These are phyloP conservation scores for Coleophoma eucalyptorum DNA, from an alignment of 2,329 filamentous ascomycete species.

Conservation along the genomic window DNA sequence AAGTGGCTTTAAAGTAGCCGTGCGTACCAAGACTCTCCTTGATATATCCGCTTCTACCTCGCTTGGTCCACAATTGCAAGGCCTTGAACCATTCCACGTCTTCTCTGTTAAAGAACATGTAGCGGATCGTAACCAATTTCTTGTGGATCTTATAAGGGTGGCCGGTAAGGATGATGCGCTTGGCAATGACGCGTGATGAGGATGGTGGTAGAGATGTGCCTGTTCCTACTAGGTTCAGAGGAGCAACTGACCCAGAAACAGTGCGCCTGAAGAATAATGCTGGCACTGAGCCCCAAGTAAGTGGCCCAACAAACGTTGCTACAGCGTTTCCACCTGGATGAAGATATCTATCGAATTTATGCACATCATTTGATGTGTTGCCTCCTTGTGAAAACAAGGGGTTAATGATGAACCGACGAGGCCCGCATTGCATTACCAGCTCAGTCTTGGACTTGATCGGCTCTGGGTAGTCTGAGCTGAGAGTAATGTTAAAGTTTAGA, in stretches of 20 bases:
- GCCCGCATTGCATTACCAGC: constrained; percentile 85
- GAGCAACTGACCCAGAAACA: constrained; percentile 34
- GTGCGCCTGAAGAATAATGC: constrained; percentile 78
- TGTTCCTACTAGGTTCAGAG: constrained; percentile 74
- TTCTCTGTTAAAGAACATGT: constrained; percentile 99
- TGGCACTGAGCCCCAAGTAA: constrained; percentile 91
- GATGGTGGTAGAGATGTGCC: constrained; percentile 81
- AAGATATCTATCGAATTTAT: constrained; percentile 91
- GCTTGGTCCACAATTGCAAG: constrained; percentile 86
- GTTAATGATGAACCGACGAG: constrained; percentile 81
- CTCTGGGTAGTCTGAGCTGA: constrained; percentile 70
- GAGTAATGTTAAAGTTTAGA: constrained; percentile 84
- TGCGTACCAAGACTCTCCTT: constrained; percentile 95
- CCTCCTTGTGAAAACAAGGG: constrained; percentile 88
- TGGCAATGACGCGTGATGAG: constrained; percentile 79
- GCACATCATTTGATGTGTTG: constrained; percentile 90
- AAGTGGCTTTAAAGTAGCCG: constrained; percentile 99
- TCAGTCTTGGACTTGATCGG: constrained; percentile 91
- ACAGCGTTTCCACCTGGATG: constrained; percentile 89
- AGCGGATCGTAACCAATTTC: constrained; percentile 91
- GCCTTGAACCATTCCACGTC: constrained; percentile 99
- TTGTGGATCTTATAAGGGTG: constrained; percentile 99
- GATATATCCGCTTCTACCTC: constrained; percentile 84
- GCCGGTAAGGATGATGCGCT: constrained; percentile 88
- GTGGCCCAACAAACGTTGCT: constrained; percentile 82